Evolutionary conservation across 2,329 filamentous ascomycete species (phyloP), one percentile per base, ranked within the genome.

Genomic region (Fusarium humuli): DNA sequence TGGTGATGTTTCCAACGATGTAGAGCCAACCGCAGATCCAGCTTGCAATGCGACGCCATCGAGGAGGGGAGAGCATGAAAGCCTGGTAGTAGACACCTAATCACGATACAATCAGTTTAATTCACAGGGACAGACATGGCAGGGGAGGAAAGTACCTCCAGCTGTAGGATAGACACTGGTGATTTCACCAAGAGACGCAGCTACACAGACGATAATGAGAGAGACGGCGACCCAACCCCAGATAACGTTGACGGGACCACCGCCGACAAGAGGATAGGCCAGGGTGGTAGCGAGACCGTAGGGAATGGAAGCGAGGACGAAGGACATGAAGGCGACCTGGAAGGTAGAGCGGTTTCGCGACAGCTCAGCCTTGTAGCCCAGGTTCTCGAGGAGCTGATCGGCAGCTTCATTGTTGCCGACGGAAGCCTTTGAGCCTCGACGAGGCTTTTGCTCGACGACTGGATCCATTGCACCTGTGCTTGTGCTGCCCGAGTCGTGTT

Each of bases 21-120:
- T 92, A 94, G 23, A 91, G 83, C 91, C 91, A 94, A 65, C 91
- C 91, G 70, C 89, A 91, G 65, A 92, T 87, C 88, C 90, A 94
- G 32, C 89, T 89, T 18, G 90, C 84, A 18, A 91, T 81, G 44
- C 85, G 87, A 56, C 91, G 88, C 81, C 87, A 91, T 18, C 78
- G 79, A 27, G 85, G 78, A 20, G 90, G 85, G 0, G 91, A 86
- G 16, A 94, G 86, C 88, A 93, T 92, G 76, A 91, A 93, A 8
- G 91, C 90, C 81, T 93, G 91, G 78, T 93, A 93, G 81, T 94
- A 94, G 57, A 93, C 91, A 59, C 81, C 81, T 62, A 52, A 52
- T 52, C 16, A 60, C 47, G 42, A 23, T 10, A 12, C n/a, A n/a
- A 71, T 73, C 65, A 73, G 72, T 64, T 37, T 37, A 37, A 37